Evolutionary conservation across 192 early-diverging fungal species (phyloP), one percentile per base, ranked within the genome.

Genomic region (Entomortierella beljakovae): DNA sequence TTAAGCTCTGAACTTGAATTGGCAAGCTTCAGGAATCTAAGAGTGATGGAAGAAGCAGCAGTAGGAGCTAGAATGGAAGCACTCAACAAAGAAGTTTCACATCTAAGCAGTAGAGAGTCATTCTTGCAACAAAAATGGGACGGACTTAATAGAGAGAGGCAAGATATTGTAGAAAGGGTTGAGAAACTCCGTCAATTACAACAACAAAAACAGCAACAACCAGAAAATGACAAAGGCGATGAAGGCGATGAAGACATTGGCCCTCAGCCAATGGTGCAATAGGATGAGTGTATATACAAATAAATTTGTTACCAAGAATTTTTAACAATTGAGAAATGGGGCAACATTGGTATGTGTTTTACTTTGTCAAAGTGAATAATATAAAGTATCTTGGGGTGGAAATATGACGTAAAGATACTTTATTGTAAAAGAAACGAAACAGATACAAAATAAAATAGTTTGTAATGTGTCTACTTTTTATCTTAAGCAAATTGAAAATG

Each of bases 1-100:
- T 86, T 90, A 61, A 77, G 88, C 33, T 75, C 83, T 3, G 80
- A 82, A 56, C 54, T 91, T 15, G 92, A 95, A 71, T 70, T 85
- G 10, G 66, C 83, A 4, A 90, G 88, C 53, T 92, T 94, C 71
- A 59, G 70, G 40, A 83, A 81, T 51, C 72, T 95, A 55, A 80
- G 87, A 50, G 76, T 87, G 16, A 63, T 79, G 13, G 92, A 93
- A 57, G 74, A 88, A 52, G 85, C 86, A 11, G 85, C 86, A 8
- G 90, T 92, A 25, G 88, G 88, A 1, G 77, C 75, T 28, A 75
- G 92, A 26, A 65, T 89, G 15, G 83, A 90, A 57, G 57, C 62
- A 50, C 70, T 73, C 35, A 80, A 80, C 7, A 61, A 85, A 56
- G 80, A 82, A 26, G 85, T 87, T 62, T 59, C 84, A 25, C 64